Conservation (phyloP, 2,329 filamentous ascomycete species). For the Huntiella decipiens region DNA sequence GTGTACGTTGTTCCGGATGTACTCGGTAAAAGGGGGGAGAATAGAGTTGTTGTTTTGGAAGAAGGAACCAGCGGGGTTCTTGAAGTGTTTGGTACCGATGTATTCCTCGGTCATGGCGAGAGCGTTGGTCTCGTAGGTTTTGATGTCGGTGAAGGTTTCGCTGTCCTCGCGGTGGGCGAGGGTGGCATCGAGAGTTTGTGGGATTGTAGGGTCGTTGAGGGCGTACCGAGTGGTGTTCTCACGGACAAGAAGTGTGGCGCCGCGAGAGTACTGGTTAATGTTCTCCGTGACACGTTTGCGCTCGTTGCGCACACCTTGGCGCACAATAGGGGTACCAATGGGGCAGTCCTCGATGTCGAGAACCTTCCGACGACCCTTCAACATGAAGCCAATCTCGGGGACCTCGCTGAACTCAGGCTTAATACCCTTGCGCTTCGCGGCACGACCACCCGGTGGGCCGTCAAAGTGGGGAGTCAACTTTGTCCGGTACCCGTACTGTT, state of each 20-base stretch:
- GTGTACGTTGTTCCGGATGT: conserved; percentile 64
- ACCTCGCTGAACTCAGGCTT: conserved; percentile 34
- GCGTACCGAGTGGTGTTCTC: conserved; percentile 58
- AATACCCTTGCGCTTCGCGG: conserved; percentile 29
- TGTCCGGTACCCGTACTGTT: conserved; percentile 86
- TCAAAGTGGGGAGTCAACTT: conserved; percentile 96
- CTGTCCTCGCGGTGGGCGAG: conserved; percentile 30
- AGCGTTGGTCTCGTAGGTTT: conserved; percentile 74
- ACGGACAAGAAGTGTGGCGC: conserved; percentile 74
- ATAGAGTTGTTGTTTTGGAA: conserved; percentile 99
- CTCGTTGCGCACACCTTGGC: conserved; percentile 60
- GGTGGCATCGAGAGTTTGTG: conserved; percentile 16
- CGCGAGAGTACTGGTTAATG: conserved; percentile 52
- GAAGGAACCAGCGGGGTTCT: conserved; percentile 82
- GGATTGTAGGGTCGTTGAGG: conserved; percentile 23
- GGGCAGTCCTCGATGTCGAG: conserved; percentile 96
- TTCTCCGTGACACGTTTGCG: conserved; percentile 55
- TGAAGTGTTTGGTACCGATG: conserved; percentile 66
- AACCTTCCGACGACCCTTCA: conserved; percentile 60
- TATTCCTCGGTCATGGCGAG: conserved; percentile 76
- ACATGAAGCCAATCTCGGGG: conserved; percentile 78
- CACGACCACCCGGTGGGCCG: conserved; percentile 40
- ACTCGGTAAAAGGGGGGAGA: conserved; percentile 65
- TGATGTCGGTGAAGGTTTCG: conserved; percentile 44
- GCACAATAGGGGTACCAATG: conserved; percentile 74